Evolutionary conservation across 2,329 filamentous ascomycete species (phyloP), one percentile per base, ranked within the genome.

Genomic region (Colletotrichum lini): DNA sequence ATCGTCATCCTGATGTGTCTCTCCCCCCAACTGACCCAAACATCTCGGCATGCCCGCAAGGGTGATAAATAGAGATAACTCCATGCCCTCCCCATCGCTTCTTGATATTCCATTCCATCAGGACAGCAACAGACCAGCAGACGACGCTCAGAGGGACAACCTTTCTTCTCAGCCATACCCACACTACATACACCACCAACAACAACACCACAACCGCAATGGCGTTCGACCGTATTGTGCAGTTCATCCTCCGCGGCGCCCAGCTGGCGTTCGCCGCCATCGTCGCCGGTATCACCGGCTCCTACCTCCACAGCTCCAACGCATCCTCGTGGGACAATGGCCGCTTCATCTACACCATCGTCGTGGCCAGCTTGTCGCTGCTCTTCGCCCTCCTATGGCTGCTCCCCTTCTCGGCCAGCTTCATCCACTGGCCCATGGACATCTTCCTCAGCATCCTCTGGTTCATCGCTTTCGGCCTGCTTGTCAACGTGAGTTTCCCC

Each of bases 301-400:
- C 89, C 74, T 92, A 92, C 79, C 88, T 95, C 35, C 86, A 90
- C 78, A 75, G 81, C 3, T 83, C 83, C 61, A 74, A 83, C 44
- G 80, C 84, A 45, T 84, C 85, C 64, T 80, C 84, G 70, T 91
- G 88, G 86, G 82, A 85, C 21, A 82, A 88, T 49, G 90, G 87
- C 45, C 90, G 93, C 67, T 91, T 92, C 83, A 94, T 95, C 82
- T 95, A 94, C 84, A 89, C 92, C 56, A 89, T 93, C 77, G 89
- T 94, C 21, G 86, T 95, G 49, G 91, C 93, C 3, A 91, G 86
- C 23, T 77, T 95, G 21, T 89, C 91, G 15, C 89, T 95, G 65
- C 79, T 95, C 50, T 83, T 94, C n/a, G 85, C 89, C 6, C 81
- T 95, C 35, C 79, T 95, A 73, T 94, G 92, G 89, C 85, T 95